phyloP scores from a whole-genome alignment of 805 yeast species.

The Sugiyamaella boreocaroliniensis region DNA sequence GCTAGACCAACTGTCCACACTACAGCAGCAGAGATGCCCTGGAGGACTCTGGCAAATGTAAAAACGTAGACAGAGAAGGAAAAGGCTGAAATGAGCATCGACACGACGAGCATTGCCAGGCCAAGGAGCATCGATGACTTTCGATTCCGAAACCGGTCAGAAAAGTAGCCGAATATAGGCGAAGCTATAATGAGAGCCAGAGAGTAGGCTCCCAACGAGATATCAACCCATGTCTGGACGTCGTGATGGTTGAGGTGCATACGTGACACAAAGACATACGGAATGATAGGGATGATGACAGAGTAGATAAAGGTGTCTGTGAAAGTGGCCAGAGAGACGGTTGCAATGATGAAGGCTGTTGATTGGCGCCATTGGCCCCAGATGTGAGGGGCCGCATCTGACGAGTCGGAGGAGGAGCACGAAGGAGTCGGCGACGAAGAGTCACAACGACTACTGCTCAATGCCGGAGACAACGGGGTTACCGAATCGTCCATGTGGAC shows the following conservation, averaged over 20 bases:
- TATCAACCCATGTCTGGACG: conserved; percentile 25
- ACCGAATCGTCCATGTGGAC: too few relatives aligned
- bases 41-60: conserved; percentile 28
- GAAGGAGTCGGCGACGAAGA: neutral
- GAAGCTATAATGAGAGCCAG: conserved; percentile 29
- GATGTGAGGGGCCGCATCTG: too few relatives aligned
- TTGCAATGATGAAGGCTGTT: conserved; percentile 18
- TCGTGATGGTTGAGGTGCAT: conserved; percentile 24
- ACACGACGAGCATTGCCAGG: conserved; percentile 24
- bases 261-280: conserved; percentile 26
- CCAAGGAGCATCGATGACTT: conserved; percentile 28
- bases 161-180: conserved; percentile 25
- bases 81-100: conserved; percentile 28
- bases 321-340: conserved; percentile 30
- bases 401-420: neutral
- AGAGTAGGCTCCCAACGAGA: conserved; percentile 29
- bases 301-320: conserved; percentile 30
- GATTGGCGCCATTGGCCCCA: neutral
- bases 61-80: conserved; percentile 24
- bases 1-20: conserved; percentile 35
- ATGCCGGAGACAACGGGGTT: too few relatives aligned
- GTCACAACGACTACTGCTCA: too few relatives aligned
- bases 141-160: conserved; percentile 24
- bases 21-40: conserved; percentile 30
- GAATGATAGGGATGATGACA: conserved; percentile 30